Conservation (phyloP, 352 stramenopile genomes). For the Globisporangium abappressorium region DNA sequence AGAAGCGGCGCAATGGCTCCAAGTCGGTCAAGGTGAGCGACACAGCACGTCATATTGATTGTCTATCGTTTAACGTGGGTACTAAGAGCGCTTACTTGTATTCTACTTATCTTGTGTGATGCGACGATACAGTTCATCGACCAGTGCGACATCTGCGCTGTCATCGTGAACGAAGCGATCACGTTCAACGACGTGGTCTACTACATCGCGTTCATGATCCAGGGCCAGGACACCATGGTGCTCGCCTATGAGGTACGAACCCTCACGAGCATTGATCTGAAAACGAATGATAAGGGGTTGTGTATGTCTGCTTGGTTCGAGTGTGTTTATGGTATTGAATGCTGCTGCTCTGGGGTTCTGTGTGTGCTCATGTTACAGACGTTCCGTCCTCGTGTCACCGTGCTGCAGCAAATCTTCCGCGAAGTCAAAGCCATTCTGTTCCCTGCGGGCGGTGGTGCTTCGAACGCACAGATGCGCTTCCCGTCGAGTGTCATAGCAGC, state of each 20-base stretch:
- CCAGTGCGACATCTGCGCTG: constrained; percentile 43
- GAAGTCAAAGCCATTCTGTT: constrained; percentile 62
- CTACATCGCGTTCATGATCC: constrained; percentile 76
- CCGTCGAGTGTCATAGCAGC: constrained; percentile 18
- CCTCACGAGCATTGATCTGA: neutral
- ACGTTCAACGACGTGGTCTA: constrained; percentile 79
- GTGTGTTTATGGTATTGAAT: constrained; percentile 7
- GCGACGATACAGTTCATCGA: constrained; percentile 37
- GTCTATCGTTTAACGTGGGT: too few relatives aligned
- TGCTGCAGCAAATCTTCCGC: constrained; percentile 71
- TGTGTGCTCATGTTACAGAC: constrained; percentile 28
- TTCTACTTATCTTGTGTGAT: neutral
- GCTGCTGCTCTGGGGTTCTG: neutral
- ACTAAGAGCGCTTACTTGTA: too few relatives aligned
- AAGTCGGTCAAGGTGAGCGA: constrained; percentile 25
- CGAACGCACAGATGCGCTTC: constrained; percentile 39
- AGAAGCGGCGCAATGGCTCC: constrained; percentile 48
- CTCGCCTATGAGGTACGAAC: constrained; percentile 68
- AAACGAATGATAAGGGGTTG: too few relatives aligned
- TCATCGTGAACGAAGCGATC: constrained; percentile 83
- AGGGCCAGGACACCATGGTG: constrained; percentile 62
- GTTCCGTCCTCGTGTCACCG: constrained; percentile 57
- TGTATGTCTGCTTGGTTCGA: neutral
- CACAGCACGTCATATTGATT: neutral
- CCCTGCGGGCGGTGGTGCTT: constrained; percentile 21